Evolutionary conservation across 257 asterid genomes (phyloP).

Genomic region (Ehretia macrophylla): DNA sequence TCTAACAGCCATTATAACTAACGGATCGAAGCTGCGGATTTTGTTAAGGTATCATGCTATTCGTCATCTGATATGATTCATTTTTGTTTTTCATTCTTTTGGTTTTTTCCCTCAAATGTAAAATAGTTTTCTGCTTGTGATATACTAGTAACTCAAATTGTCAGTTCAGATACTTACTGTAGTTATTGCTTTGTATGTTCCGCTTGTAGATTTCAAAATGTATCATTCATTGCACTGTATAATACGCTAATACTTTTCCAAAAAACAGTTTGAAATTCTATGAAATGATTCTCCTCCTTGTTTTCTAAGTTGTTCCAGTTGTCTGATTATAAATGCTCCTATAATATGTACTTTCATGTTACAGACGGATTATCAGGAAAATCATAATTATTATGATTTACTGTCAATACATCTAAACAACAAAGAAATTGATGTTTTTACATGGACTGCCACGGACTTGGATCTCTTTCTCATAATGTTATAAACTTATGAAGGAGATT

Average conservation of each 20-base stretch:
- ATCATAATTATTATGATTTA: too few relatives aligned
- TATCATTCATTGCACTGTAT: slow-evolving; percentile 1
- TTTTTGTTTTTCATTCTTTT: slow-evolving; percentile 4
- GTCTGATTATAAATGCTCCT: background rate
- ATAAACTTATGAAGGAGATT: too few relatives aligned
- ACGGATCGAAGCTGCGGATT: slow-evolving; percentile 18
- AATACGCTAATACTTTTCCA: background rate
- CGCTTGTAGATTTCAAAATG: slow-evolving; percentile 29
- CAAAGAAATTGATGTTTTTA: background rate
- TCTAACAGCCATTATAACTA: slow-evolving; percentile 17
- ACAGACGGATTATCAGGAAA: background rate
- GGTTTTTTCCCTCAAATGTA: slow-evolving; percentile 15
- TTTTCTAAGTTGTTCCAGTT: background rate
- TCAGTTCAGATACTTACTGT: background rate
- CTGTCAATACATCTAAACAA: background rate
- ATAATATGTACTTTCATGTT: background rate
- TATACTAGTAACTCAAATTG: background rate
- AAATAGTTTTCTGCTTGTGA: slow-evolving; percentile 23
- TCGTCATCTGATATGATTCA: slow-evolving; percentile 6
- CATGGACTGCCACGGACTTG: too few relatives aligned
- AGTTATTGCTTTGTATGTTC: slow-evolving; percentile 17
- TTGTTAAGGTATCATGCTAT: slow-evolving; percentile 9
- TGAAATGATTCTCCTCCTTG: too few relatives aligned
- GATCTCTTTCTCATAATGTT: too few relatives aligned
- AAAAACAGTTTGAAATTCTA: slow-evolving; percentile 20